A percentile compares a stretch with the other conserved stretches of the same genome.
Conservation (phyloP, 257 asterid genomes). For the Solanum rostratum region DNA sequence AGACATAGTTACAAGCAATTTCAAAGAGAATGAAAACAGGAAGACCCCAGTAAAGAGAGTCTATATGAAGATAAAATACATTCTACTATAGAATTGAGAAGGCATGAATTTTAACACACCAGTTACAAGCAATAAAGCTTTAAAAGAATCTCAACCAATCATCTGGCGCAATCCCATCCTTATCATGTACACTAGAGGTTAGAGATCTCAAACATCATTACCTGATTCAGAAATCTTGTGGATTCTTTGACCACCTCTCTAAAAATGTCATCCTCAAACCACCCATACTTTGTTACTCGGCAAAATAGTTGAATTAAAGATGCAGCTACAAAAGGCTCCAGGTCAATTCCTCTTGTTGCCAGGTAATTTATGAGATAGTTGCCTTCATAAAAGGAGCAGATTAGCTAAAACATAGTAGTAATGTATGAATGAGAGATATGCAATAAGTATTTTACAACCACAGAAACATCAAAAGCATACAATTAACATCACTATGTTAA, state of each 20-base stretch:
- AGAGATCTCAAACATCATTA: conserved; percentile 7
- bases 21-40: background rate
- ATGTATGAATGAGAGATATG: background rate
- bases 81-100: background rate
- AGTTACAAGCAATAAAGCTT: background rate
- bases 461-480: background rate
- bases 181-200: background rate
- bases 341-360: conserved; percentile 95
- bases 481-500: background rate
- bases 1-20: background rate
- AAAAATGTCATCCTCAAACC: conserved; percentile 95
- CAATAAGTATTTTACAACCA: background rate
- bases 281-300: conserved; percentile 94
- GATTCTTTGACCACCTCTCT: conserved; percentile 88
- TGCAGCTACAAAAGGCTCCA: conserved; percentile 87
- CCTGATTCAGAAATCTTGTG: conserved; percentile 84
- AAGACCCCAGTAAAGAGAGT: background rate
- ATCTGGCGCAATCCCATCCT: background rate
- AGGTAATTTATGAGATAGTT: conserved; percentile 89
- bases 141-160: background rate
- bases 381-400: conserved; percentile 64
- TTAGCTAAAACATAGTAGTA: conserved; percentile 8
- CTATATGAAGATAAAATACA: background rate
- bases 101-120: background rate
- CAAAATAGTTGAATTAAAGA: conserved; percentile 84